Conservation (phyloP, 306 rosid species). For the Sphenostylis stenocarpa region DNA sequence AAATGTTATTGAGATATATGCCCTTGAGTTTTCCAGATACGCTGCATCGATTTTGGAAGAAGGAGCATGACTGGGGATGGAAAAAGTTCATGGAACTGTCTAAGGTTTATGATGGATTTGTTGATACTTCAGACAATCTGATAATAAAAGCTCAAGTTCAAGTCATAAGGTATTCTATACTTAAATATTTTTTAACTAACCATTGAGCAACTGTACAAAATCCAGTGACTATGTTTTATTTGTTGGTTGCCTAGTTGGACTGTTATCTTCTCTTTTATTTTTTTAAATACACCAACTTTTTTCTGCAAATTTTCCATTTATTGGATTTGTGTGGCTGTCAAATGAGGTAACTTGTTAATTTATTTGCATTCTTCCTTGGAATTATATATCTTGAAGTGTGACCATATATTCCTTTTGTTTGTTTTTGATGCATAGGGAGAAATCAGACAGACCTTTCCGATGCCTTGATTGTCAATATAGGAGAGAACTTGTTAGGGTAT, state of each 20-base stretch:
- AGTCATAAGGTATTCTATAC: conserved; percentile 80
- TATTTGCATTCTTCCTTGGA: conserved; percentile 3
- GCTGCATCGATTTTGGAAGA: conserved; percentile 98
- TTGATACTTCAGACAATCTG: conserved; percentile 86
- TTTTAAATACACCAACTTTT: neutral
- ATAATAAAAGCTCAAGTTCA: conserved; percentile 99
- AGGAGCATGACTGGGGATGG: conserved; percentile 99
- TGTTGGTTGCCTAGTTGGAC: neutral
- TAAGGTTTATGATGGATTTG: conserved; percentile 93
- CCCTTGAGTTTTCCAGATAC: conserved; percentile 68
- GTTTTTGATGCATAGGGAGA: conserved; percentile 75
- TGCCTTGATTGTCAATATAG: conserved; percentile 98
- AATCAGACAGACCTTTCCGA: conserved; percentile 91
- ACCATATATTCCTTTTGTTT: conserved; percentile 4
- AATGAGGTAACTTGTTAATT: conserved; percentile 4
- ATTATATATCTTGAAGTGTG: conserved; percentile 27
- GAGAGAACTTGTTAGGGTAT: conserved; percentile 99
- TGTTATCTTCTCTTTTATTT: neutral
- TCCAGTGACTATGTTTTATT: neutral
- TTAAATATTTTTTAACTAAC: no score
- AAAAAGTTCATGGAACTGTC: conserved; percentile 98
- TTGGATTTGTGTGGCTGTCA: neutral
- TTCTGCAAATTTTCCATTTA: neutral
- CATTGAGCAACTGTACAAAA: neutral
- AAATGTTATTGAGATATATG: conserved; percentile 17